These are phyloP conservation scores for Eucalyptus brandiana DNA, from an alignment of 345 rosid genomes.

Conservation along the genomic window DNA sequence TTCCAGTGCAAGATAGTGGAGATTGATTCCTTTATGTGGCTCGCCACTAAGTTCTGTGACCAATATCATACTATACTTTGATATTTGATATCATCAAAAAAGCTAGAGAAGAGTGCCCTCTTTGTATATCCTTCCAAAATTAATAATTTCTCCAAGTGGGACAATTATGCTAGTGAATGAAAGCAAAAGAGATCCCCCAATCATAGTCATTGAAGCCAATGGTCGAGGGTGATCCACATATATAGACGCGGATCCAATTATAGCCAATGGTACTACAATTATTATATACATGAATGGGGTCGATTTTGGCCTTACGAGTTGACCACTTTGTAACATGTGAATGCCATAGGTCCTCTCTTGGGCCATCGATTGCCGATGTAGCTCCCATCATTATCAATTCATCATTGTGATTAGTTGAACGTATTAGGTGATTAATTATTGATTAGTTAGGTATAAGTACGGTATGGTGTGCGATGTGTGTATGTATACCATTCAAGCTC, in stretches of 20 bases:
- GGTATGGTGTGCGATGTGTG: neutral
- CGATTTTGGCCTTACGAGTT: neutral
- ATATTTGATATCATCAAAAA: neutral
- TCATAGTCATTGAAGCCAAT: neutral
- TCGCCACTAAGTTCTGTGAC: neutral
- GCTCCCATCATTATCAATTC: neutral
- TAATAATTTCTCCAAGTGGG: neutral
- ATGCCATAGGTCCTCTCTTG: neutral
- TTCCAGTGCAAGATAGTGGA: neutral
- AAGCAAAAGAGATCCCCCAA: neutral
- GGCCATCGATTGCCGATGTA: neutral
- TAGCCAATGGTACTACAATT: neutral
- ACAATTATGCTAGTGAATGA: neutral
- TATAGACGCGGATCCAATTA: neutral
- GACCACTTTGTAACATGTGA: neutral
- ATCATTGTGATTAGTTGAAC: neutral
- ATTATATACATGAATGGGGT: neutral
- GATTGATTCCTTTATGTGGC: neutral
- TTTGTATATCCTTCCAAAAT: neutral
- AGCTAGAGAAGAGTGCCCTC: neutral
- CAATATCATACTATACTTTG: neutral
- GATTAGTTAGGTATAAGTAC: neutral
- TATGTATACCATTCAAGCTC: neutral
- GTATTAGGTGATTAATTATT: neutral
- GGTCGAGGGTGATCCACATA: neutral